Base-by-base conservation (phyloP, 164 flowering plant genomes). In the Kalanchoe fedtschenkoi region DNA sequence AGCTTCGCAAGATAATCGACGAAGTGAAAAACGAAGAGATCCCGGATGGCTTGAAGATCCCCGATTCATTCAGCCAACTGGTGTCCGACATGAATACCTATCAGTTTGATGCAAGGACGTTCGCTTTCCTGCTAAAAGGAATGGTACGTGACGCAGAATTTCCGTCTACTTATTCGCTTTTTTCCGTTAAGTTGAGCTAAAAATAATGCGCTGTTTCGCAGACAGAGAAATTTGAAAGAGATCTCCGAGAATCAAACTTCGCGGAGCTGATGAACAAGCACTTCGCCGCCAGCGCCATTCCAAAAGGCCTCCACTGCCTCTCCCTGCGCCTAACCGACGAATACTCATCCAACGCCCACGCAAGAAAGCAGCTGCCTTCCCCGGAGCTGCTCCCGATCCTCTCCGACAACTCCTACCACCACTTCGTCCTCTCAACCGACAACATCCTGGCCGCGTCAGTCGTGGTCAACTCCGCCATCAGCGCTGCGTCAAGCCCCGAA, bases 381-480 rank as follows among this genome's bases (percentile, higher is more conserved):
- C 99, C 99, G 2, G 99, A 93, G 74, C 70, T 87, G 35, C 91
- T 93, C 6, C 96, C 97, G 17, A 57, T 84, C 64, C 96, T 95
- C 34, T 85, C 95, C 61, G 83, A 95, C 71, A 87, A 91, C 68
- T 84, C 90, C 29, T 89, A 78, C 70, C 80, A 84, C 39, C 99
- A 95, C 72, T 88, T 87, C 72, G 70, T 91, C 53, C 64, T 95
- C 63, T 78, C 97, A 42, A 88, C 91, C 37, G 99, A 95, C 74
- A 95, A 95, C 77, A 87, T 95, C 63, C 83, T 95, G 61, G 99
- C 99, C 65, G 97, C 97, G 62, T 82, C 99, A 61, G 99, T 95
- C 35, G 99, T 95, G 66, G 99, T 91, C 34, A 51, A 78, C 57
- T 95, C 99, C 34, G 69, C 93, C 62, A 83, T 89, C n/a, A 84